Base-by-base conservation (phyloP, 768 basidiomycete species). In the Harrya chromipes region DNA sequence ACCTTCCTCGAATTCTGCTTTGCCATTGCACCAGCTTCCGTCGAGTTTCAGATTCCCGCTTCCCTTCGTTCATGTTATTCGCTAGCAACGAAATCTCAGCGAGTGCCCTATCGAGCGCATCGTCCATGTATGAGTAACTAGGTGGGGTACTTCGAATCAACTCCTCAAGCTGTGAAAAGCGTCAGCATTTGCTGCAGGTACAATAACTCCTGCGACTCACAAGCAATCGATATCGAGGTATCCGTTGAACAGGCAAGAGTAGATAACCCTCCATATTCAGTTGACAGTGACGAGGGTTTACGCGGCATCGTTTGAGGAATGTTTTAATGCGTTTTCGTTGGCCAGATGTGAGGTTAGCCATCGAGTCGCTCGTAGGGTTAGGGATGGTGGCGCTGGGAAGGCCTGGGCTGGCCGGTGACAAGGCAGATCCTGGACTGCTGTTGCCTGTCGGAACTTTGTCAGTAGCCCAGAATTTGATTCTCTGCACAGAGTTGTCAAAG, bases 1-100 rank as follows among this genome's bases (percentile, higher is more conserved):
- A 97, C 64, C 83, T 89, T 17, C 92, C 90, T 34, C 86, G 78
- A 60, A 99, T 97, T 58, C 91, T 79, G 31, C 84, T 62, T 70
- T 94, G 92, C 90, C 90, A 94, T 62, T 88, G 83, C 16, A 97
- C 89, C 21, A 98, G 81, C 63, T 92, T 90, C 40, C 85, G 80
- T 19, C 97, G 79, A 1, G 90, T 94, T 70, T 99, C 97, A 2
- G 92, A 80, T 58, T 97, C 94, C 2, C 97, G 83, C 68, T 97
- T 98, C 54, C 93, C 92, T 71, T 99, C 97, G 67, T 99, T 99
- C 90, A 99, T 97, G 61, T 90, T 89, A 43, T 83, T 90, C 3
- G 97, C 94, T 43, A 98, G 71, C 12, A 82, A 81, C 1, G 93
- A 82, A 56, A 98, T 97, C 70, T 95, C 91, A 17, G 82, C 74